These are phyloP conservation scores for Endoconidiophora polonica DNA, from an alignment of 2,329 filamentous ascomycete species.

Conservation along the genomic window DNA sequence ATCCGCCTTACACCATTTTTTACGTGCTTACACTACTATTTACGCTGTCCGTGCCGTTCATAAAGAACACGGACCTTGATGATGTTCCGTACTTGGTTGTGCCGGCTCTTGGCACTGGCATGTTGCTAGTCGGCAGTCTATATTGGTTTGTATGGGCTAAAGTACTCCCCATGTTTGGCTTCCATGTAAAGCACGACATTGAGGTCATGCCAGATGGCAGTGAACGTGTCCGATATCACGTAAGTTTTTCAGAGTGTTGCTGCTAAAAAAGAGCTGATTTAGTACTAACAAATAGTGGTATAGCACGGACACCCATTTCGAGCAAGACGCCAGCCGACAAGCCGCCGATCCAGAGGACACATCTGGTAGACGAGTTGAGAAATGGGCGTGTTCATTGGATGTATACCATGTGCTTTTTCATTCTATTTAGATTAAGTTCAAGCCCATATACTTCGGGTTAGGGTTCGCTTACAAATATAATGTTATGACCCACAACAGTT, in stretches of 20 bases:
- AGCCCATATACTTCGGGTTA: no score
- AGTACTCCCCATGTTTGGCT: conserved; percentile 24
- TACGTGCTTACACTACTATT: conserved; percentile 36
- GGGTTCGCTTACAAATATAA: no score
- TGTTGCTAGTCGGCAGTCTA: conserved; percentile 31
- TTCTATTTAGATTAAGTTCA: no score
- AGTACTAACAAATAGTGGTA: no score
- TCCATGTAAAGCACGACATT: conserved; percentile 8
- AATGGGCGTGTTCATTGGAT: no score
- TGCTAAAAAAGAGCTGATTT: no score
- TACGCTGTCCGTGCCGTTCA: conserved; percentile 35
- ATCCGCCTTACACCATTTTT: conserved; percentile 28
- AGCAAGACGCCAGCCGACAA: no score
- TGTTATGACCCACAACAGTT: no score
- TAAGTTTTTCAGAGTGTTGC: neutral
- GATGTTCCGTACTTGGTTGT: conserved; percentile 41
- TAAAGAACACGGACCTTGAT: conserved; percentile 32
- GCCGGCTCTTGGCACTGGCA: conserved; percentile 35
- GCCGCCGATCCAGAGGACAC: no score
- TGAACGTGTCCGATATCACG: conserved; percentile 9
- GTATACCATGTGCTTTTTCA: no score
- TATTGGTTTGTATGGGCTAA: conserved; percentile 39
- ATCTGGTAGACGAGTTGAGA: no score
- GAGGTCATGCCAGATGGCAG: conserved; percentile 6
- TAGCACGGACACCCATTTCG: no score